Base-by-base conservation (phyloP, 2,329 filamentous ascomycete genomes). In the Cordyceps sp. region DNA sequence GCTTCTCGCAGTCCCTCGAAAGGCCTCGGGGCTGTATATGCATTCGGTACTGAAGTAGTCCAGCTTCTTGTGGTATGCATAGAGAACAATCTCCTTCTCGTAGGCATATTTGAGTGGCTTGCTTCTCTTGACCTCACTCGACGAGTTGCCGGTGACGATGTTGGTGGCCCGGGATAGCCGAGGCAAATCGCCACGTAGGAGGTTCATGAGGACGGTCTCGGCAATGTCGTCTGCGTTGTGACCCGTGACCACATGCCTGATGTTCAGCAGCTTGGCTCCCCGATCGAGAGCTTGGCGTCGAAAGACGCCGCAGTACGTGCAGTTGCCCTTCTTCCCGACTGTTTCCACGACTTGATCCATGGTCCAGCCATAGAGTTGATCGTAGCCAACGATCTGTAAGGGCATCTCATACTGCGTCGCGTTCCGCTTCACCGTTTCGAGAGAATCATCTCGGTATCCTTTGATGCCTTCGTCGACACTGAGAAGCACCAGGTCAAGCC, bases 11-110 rank as follows among this genome's bases (percentile, higher is more conserved):
- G 83, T 93, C 4, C 90, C 90, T 36, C 90, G 70, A 50, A 98
- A 98, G 3, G 90, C 90, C 55, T 98, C 90, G 0, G 90, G 90
- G 33, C 84, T 93, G 61, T 98, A 98, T 37, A 98, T 85, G 62
- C 90, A 98, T 57, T 98, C 90, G 0, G 90, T 98, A 47, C 78
- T 93, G 57, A 98, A 98, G 57, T 98, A 98, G 51, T 96, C 86
- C 40, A 98, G 65, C 53, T 86, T 86, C 57, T 90, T 93, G 61
- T 98, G 85, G 50, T 96, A 83, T 5, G 90, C 90, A 50, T 98
- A 98, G 6, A 98, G 66, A 14, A 98, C 90, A 42, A 98, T 98
- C 52, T 98, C 90, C 59, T 98, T 98, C 52, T 98, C 90, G 50
- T 96, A 98, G 2, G 88, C 86, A 52, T 96, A 98, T 54, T 98